Percentiles rank a stretch among this genome's conserved stretches.
phyloP scores from a whole-genome alignment of 2,329 filamentous ascomycete genomes.

The Pseudogymnoascus sp. region DNA sequence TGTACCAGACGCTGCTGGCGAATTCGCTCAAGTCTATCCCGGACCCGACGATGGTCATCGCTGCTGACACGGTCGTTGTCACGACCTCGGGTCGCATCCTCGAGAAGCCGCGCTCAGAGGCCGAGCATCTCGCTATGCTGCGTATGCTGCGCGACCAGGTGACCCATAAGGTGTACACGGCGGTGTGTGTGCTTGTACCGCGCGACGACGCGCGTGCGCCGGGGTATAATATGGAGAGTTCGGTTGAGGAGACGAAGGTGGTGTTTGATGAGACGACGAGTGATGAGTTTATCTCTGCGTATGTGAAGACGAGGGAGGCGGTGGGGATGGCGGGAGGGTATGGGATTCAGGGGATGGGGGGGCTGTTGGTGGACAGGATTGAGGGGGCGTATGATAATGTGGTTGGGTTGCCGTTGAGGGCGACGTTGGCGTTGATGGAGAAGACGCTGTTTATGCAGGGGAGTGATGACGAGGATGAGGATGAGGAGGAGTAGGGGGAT shows the following conservation, averaged over 20 bases:
- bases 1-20: slow-evolving; percentile 37
- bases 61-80: slow-evolving; percentile 86
- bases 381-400: slow-evolving; percentile 92
- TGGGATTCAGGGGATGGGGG: slow-evolving; percentile 81
- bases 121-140: slow-evolving; percentile 77
- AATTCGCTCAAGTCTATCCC: slow-evolving; percentile 30
- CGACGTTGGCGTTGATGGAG: slow-evolving; percentile 73
- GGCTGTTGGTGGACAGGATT: slow-evolving; percentile 78
- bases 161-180: slow-evolving; percentile 76
- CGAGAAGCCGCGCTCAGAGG: slow-evolving; percentile 80
- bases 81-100: slow-evolving; percentile 66
- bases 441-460: slow-evolving; percentile 72
- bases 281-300: slow-evolving; percentile 72
- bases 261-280: slow-evolving; percentile 66
- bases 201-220: slow-evolving; percentile 71
- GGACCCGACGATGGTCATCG: slow-evolving; percentile 78
- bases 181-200: slow-evolving; percentile 75
- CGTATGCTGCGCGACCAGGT: slow-evolving; percentile 68
- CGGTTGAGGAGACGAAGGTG: slow-evolving; percentile 88
- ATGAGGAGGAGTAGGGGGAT: slow-evolving; percentile 15
- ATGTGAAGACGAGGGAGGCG: slow-evolving; percentile 79
- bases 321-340: slow-evolving; percentile 96
- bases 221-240: slow-evolving; percentile 72
- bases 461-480: slow-evolving; percentile 42
- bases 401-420: slow-evolving; percentile 75